A percentile compares a stretch with the other conserved stretches of the same genome.
phyloP scores from a whole-genome alignment of 179 eudicot species.

The Silene coronaria region DNA sequence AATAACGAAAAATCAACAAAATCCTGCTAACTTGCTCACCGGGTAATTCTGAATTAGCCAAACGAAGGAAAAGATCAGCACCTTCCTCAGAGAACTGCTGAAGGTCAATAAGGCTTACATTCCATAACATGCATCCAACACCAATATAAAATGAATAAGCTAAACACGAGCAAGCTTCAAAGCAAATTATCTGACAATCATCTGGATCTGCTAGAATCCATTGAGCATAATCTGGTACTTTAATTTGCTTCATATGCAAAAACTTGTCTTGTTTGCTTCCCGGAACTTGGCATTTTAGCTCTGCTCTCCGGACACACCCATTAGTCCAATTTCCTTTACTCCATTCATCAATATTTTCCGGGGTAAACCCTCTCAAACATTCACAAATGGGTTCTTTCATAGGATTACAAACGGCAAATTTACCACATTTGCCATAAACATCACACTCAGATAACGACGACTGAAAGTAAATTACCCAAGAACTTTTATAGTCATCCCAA shows the following conservation, averaged over 20 bases:
- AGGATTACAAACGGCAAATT: slow-evolving; percentile 34
- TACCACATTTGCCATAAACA: slow-evolving; percentile 31
- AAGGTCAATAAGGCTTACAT: slow-evolving; percentile 6
- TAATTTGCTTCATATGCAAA: slow-evolving; percentile 22
- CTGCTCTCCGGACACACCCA: slow-evolving; percentile 39
- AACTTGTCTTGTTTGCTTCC: slow-evolving; percentile 35
- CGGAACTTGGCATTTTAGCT: slow-evolving; percentile 16
- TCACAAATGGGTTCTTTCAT: slow-evolving; percentile 25
- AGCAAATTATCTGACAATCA: slow-evolving; percentile 11
- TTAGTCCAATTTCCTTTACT: slow-evolving; percentile 29
- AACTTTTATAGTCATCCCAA: slow-evolving; percentile 15
- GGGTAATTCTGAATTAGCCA: slow-evolving; percentile 24
- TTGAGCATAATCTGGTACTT: slow-evolving; percentile 30
- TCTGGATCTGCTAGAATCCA: neutral
- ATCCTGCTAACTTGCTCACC: neutral
- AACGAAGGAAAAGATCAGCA: slow-evolving; percentile 18
- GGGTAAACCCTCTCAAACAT: slow-evolving; percentile 40
- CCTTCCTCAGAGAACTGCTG: neutral
- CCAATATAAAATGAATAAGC: slow-evolving; percentile 16
- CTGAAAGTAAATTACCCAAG: slow-evolving; percentile 24
- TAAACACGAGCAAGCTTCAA: slow-evolving; percentile 8
- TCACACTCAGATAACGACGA: slow-evolving; percentile 29
- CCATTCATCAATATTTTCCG: slow-evolving; percentile 35
- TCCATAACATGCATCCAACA: slow-evolving; percentile 27
- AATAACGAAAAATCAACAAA: neutral